Evolutionary conservation across 2,329 filamentous ascomycete genomes (phyloP), one percentile per base, ranked within the genome.

Genomic region (Ambrosiella cleistominuta): DNA sequence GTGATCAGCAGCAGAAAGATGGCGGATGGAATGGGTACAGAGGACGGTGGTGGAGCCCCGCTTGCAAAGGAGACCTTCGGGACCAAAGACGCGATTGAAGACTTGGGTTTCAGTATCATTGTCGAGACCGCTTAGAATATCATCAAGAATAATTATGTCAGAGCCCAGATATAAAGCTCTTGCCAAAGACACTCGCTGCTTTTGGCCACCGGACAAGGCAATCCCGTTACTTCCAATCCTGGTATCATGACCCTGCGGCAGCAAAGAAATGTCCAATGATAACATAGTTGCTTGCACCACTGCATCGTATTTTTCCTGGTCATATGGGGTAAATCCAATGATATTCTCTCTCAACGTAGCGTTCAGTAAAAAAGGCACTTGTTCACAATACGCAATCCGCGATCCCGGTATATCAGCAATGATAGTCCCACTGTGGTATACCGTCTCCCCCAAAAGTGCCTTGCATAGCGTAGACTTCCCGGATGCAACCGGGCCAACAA

Each of bases 51-150:
- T 76, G 1, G 66, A 66, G 0, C 67, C 66, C 5, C 68, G 62
- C 7, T 63, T 65, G 15, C 68, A 66, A 2, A 75, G 64, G 1
- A 78, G 57, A 0, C 75, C 74, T 0, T 64, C 60, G 0, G 65
- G 58, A 0, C 72, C 70, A 40, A 78, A 70, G 0, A 77, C 66
- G 1, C 68, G 68, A 1, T 68, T 63, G 59, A 77, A 74, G 2
- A 78, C 65, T 4, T 69, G 64, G 1, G 68, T 64, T 54, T 74
- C 71, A 0, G 75, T 78, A 2, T 71, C 64, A 1, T 69, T 65
- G 60, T 76, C 74, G 0, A 76, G 63, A 0, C 69, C 72, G 36
- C 72, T 72, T 7, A 77, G 67, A 0, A 69, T 64, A 39, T 77
- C 74, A 60, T 77, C 75, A 5, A 77, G 63, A 0, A 78, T 61